Conservation (phyloP, 108 stramenopile species). For the Cyclostephanos tholiformis region DNA sequence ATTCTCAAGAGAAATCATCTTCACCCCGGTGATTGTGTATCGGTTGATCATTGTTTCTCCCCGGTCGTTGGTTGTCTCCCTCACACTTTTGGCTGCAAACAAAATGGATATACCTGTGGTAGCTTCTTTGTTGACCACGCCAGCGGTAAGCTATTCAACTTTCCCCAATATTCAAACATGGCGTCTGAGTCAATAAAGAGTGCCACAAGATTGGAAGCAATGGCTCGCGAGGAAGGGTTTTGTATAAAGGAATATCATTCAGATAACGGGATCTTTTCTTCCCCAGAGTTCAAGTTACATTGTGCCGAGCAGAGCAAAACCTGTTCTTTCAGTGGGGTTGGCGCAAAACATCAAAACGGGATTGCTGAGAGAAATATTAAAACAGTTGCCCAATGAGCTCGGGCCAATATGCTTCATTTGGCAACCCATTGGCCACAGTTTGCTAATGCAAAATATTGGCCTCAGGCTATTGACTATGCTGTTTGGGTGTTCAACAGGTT, state of each 20-base stretch:
- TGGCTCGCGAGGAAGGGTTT: background rate
- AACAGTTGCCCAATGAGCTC: constrained; percentile 39
- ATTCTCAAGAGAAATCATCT: constrained; percentile 1
- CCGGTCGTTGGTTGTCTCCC: constrained; percentile 36
- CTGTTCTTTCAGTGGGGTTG: constrained; percentile 42
- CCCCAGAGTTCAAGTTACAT: background rate
- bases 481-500: constrained; percentile 43
- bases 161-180: constrained; percentile 28
- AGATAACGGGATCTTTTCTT: constrained; percentile 17
- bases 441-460: constrained; percentile 38
- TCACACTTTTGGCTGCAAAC: constrained; percentile 18
- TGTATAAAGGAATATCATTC: no score
- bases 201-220: constrained; percentile 2
- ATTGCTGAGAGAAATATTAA: constrained; percentile 49
- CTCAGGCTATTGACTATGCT: constrained; percentile 55
- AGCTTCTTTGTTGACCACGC: constrained; percentile 55
- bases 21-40: constrained; percentile 37
- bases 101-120: background rate
- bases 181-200: constrained; percentile 13
- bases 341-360: no score
- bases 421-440: constrained; percentile 47
- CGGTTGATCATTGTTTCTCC: constrained; percentile 30
- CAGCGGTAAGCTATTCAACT: constrained; percentile 5
- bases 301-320: constrained; percentile 7
- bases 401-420: constrained; percentile 52